Conservation (phyloP, 2,329 filamentous ascomycete genomes). For the Aspergillus sp. region DNA sequence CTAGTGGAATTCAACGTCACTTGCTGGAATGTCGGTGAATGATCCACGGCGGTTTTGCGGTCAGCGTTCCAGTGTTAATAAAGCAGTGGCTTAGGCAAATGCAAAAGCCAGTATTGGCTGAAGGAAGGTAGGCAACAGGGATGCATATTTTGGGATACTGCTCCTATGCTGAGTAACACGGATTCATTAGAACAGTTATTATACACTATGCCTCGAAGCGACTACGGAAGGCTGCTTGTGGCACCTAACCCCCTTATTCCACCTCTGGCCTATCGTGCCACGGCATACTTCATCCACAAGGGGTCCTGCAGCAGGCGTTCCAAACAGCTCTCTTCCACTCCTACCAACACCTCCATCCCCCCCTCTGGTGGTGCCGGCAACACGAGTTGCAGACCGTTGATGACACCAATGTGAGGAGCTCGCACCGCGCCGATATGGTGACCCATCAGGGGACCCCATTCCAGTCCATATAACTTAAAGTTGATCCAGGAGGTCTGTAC, state of each 20-base stretch:
- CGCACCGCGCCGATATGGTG: slow-evolving; percentile 34
- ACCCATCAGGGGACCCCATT: slow-evolving; percentile 37
- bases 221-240: neutral
- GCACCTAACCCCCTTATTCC: no score
- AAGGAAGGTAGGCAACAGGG: no score
- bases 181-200: no score
- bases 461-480: slow-evolving; percentile 35
- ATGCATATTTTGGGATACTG: no score
- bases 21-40: no score
- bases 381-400: slow-evolving; percentile 38
- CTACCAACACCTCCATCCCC: slow-evolving; percentile 39
- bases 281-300: slow-evolving; percentile 30
- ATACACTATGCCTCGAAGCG: no score
- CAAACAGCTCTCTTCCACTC: slow-evolving; percentile 34
- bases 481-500: slow-evolving; percentile 39
- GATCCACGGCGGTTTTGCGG: no score
- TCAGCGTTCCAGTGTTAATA: no score
- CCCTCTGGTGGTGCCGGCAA: slow-evolving; percentile 36
- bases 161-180: no score
- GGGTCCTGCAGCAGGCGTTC: slow-evolving; percentile 34
- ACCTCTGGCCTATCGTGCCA: neutral
- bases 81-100: no score
- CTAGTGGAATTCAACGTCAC: no score
- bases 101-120: no score
- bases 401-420: slow-evolving; percentile 34